Base-by-base conservation (phyloP, 495 filamentous ascomycete species). In the Neurospora hispaniola region DNA sequence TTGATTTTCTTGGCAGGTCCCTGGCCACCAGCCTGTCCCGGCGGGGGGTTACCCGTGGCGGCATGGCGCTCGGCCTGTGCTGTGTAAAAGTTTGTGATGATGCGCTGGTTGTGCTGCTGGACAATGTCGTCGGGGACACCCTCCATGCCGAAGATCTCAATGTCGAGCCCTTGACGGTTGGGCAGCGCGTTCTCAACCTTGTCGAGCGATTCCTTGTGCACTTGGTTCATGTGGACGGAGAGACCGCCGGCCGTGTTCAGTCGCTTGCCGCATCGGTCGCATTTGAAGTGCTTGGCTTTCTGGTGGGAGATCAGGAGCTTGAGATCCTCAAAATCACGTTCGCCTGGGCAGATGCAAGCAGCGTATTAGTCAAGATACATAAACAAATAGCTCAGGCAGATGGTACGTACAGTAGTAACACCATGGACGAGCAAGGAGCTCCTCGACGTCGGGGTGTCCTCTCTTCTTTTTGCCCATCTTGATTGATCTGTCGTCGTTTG, bases 91-190 rank as follows among this genome's bases (percentile, higher is more conserved):
- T 92, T 91, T 43, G 89, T 85, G 70, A 92, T 88, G 75, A 98
- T 92, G 72, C 91, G 90, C 83, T 96, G 91, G 73, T 93, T 90
- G 82, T 98, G 96, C 71, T 90, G 86, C 73, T 90, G 85, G 31
- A 92, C 84, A 72, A 97, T 87, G 46, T 97, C 93, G 43, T 93
- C 92, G 11, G 96, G 96, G 23, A 99, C 92, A 76, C 96, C 96
- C 77, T 98, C 94, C 92, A 97, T 97, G 76, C 95, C 96, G 79
- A 98, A 99, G 76, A 99, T 98, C 81, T 99, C 96, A 68, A 97
- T 88, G 62, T 97, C 93, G 42, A 96, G 87, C 68, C 90, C 90
- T 74, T 90, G 87, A 46, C 96, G 90, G 76, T 93, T 94, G 0
- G 90, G 89, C 6, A 98, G 85, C 12, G 96, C 94, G 87, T 98